Percentiles rank a stretch among this genome's conserved stretches.
Evolutionary conservation across 1,284 basidiomycete genomes (phyloP).

Genomic region (Rhodotorula glutinis): DNA sequence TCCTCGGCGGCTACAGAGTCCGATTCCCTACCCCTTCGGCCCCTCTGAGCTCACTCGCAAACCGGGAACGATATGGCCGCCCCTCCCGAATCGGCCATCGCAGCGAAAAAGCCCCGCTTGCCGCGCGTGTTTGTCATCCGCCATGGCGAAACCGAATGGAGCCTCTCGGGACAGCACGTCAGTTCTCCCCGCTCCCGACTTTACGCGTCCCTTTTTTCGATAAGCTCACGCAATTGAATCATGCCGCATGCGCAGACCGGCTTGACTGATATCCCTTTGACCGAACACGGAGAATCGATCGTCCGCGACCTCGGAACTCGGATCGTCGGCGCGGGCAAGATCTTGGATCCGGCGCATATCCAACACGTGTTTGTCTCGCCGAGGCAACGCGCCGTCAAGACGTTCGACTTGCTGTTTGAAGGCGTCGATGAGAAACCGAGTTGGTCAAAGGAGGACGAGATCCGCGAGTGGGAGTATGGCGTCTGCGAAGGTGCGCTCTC

Average conservation of each 20-base stretch:
- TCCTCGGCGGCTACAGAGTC: too few relatives aligned
- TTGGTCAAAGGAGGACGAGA: constrained; percentile 61
- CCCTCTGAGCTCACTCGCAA: too few relatives aligned
- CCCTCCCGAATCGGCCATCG: background rate
- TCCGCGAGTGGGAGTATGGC: constrained; percentile 83
- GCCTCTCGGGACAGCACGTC: constrained; percentile 61
- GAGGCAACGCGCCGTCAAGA: constrained; percentile 73
- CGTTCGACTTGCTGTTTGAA: constrained; percentile 75
- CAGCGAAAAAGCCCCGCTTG: constrained; percentile 6
- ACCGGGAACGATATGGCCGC: too few relatives aligned
- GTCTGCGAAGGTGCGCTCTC: constrained; percentile 81
- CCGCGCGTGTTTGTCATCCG: constrained; percentile 51
- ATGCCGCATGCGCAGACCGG: too few relatives aligned
- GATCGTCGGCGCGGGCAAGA: constrained; percentile 70
- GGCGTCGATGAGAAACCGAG: constrained; percentile 48
- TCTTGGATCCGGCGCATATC: constrained; percentile 76
- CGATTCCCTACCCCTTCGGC: too few relatives aligned
- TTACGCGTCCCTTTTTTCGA: too few relatives aligned
- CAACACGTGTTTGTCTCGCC: constrained; percentile 77
- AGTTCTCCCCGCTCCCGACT: too few relatives aligned
- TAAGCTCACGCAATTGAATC: too few relatives aligned
- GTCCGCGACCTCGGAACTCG: constrained; percentile 63
- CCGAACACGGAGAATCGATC: constrained; percentile 70
- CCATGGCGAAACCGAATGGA: constrained; percentile 92
- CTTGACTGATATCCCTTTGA: constrained; percentile 79